Percentiles rank a stretch among this genome's conserved stretches.
These are phyloP conservation scores for Talaromyces islandicus DNA, from an alignment of 2,329 filamentous ascomycete species.

Conservation along the genomic window DNA sequence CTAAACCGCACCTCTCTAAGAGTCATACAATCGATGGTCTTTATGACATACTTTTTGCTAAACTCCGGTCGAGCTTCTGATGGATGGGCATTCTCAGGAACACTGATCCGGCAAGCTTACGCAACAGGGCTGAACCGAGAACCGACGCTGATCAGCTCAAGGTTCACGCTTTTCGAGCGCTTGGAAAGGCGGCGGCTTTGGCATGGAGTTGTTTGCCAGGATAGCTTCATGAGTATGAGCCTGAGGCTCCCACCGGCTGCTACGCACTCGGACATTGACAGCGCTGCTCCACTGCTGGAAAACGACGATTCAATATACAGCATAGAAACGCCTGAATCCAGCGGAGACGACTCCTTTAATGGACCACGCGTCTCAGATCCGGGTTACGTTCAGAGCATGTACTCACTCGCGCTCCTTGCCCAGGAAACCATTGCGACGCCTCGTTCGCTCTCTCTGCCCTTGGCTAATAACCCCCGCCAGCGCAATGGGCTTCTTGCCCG, in stretches of 20 bases:
- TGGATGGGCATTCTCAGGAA: constrained; percentile 12
- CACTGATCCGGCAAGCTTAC: constrained; percentile 9
- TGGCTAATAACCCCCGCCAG: constrained; percentile 8
- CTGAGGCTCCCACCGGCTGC: constrained; percentile 7
- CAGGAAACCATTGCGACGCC: constrained; percentile 10
- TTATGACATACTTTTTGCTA: constrained; percentile 11
- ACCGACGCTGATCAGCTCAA: constrained; percentile 6
- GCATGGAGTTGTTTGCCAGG: constrained; percentile 11
- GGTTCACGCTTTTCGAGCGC: constrained; percentile 7
- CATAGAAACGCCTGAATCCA: neutral
- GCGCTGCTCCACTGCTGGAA: constrained; percentile 6
- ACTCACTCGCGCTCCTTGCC: constrained; percentile 8
- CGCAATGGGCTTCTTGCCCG: constrained; percentile 3
- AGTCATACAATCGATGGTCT: constrained; percentile 11
- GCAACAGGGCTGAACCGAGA: constrained; percentile 10
- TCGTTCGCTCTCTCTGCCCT: constrained; percentile 10
- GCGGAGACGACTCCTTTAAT: constrained; percentile 5
- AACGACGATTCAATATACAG: constrained; percentile 9
- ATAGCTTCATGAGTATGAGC: constrained; percentile 13
- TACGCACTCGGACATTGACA: constrained; percentile 8
- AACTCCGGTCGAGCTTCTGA: constrained; percentile 11
- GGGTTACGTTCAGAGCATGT: constrained; percentile 12
- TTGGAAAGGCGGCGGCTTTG: constrained; percentile 7
- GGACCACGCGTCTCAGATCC: constrained; percentile 3
- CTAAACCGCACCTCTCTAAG: constrained; percentile 9